Base-by-base conservation (phyloP, 2,329 filamentous ascomycete genomes). In the Sarocladium kiliense region DNA sequence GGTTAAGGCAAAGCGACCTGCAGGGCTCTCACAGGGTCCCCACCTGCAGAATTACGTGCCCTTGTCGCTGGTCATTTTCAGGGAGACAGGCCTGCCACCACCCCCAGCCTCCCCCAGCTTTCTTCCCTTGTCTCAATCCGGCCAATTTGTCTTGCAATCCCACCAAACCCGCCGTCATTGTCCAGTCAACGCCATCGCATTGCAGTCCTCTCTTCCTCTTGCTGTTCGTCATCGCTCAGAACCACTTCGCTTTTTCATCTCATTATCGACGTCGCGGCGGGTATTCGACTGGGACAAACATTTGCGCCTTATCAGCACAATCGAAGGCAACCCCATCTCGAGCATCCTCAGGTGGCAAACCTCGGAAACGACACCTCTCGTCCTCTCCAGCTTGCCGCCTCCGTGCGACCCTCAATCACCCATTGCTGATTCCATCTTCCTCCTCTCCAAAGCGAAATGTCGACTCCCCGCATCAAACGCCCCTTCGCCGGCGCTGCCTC, bases 401-500 rank as follows among this genome's bases (percentile, higher is more conserved):
- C 12, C 30, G 7, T 12, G 30, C 30, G 30, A 12, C 12, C 7
- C 30, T 32, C 12, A 32, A n/a, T n/a, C n/a, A n/a, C n/a, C n/a
- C n/a, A n/a, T n/a, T n/a, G n/a, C n/a, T n/a, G n/a, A n/a, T n/a
- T n/a, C n/a, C n/a, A n/a, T n/a, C n/a, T n/a, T n/a, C n/a, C n/a
- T n/a, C n/a, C n/a, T n/a, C 5, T 30, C 26, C 26, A 19, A 27
- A 36, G 26, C 47, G 23, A 51, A 57, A 82, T 84, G 80, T 77
- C 79, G 27, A 72, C 68, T 55, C 77, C 78, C 25, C 76, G 80
- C 64, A 75, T 75, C 54, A 87, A 87, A 73, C 81, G 82, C 51
- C 81, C 77, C 57, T 86, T 86, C 65, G 77, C 80, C 56, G 82
- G 82, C 63, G 77, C 79, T 54, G 71, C 81, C 50, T 79, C 77